These are phyloP conservation scores for Dalechampia spathulata DNA, from an alignment of 441 rosid genomes.

Conservation along the genomic window DNA sequence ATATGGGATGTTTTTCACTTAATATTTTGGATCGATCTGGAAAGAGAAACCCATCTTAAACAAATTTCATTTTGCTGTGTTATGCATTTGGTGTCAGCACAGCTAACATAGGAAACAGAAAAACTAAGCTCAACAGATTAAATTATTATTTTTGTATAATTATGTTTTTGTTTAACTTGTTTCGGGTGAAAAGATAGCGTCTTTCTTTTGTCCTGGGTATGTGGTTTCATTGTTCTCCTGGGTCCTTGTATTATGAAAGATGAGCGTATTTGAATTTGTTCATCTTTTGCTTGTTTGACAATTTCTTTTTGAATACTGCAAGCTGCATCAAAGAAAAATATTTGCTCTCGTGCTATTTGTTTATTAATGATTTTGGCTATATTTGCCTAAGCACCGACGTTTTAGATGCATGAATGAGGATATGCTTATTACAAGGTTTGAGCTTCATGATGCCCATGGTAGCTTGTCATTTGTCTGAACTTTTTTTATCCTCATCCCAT, in stretches of 20 bases:
- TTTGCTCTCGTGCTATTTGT: background rate
- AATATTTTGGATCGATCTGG: background rate
- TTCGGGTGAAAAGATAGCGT: background rate
- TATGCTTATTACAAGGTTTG: background rate
- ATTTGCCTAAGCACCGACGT: background rate
- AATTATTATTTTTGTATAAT: background rate
- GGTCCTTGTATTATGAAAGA: background rate
- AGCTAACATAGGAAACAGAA: background rate
- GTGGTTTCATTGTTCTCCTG: background rate
- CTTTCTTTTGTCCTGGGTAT: background rate
- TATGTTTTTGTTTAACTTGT: background rate
- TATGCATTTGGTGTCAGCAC: background rate
- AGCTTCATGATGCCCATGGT: background rate
- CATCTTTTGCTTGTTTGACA: background rate
- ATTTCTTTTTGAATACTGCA: background rate
- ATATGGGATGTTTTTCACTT: background rate
- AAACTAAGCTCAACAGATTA: background rate
- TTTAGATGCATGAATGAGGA: slow-evolving; percentile 1
- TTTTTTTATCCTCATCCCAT: background rate
- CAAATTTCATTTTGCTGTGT: background rate
- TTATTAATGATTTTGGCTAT: background rate
- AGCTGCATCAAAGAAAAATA: background rate
- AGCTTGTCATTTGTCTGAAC: background rate
- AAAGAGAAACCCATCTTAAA: background rate
- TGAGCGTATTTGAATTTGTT: background rate